Percentiles rank a stretch among this genome's conserved stretches.
These are phyloP conservation scores for Verticillium longisporum DNA, from an alignment of 2,329 filamentous ascomycete genomes.

Conservation along the genomic window DNA sequence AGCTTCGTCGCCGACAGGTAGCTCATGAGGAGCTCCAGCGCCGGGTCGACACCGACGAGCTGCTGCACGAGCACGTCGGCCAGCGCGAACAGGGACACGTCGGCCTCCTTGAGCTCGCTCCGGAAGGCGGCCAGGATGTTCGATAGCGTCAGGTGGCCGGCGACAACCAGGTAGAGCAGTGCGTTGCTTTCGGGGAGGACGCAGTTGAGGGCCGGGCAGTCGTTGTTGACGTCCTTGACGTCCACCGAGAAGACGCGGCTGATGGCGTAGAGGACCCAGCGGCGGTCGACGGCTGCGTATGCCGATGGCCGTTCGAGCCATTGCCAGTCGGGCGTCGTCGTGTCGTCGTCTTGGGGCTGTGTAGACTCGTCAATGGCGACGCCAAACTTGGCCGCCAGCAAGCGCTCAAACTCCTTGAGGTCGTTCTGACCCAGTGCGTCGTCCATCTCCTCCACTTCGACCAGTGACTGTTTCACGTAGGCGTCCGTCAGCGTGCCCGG, in stretches of 20 bases:
- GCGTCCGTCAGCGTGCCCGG: constrained; percentile 44
- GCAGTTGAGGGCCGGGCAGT: constrained; percentile 23
- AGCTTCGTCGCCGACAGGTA: constrained; percentile 61
- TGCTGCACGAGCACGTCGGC: constrained; percentile 56
- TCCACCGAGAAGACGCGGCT: constrained; percentile 54
- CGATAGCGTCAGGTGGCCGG: constrained; percentile 52
- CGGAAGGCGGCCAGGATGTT: constrained; percentile 54
- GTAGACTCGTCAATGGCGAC: constrained; percentile 11
- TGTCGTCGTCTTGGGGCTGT: constrained; percentile 9
- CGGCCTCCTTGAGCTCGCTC: constrained; percentile 33
- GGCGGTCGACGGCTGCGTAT: constrained; percentile 53
- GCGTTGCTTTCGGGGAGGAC: constrained; percentile 45
- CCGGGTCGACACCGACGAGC: constrained; percentile 59
- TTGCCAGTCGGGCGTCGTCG: constrained; percentile 38
- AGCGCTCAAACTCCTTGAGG: constrained; percentile 40
- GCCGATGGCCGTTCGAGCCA: constrained; percentile 33
- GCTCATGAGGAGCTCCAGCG: constrained; percentile 58
- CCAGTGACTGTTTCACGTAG: constrained; percentile 38
- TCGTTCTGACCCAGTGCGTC: constrained; percentile 37
- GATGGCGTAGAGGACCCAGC: constrained; percentile 59
- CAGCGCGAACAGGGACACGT: constrained; percentile 36
- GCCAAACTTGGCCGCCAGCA: constrained; percentile 40
- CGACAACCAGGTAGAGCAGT: constrained; percentile 51
- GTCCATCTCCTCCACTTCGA: constrained; percentile 40
- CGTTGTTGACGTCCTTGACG: constrained; percentile 20